Evolutionary conservation across 2,329 filamentous ascomycete genomes (phyloP).

Genomic region (Intubia oerlemansii): DNA sequence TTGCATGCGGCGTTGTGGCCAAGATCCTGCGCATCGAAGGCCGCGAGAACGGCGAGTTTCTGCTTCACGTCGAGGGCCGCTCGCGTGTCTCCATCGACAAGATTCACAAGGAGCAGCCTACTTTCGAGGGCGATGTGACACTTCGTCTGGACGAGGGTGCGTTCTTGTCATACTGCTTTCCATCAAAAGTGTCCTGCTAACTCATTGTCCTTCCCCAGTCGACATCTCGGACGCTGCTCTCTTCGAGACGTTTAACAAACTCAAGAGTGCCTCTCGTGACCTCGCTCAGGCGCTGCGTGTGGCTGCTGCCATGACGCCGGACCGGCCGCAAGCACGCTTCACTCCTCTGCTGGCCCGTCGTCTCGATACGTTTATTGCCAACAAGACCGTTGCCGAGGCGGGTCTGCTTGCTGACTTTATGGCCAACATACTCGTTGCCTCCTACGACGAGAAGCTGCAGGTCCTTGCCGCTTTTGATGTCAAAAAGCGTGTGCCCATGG

Average conservation of each 20-base stretch:
- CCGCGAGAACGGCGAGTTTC: conserved; percentile 53
- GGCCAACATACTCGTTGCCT: conserved; percentile 75
- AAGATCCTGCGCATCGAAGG: conserved; percentile 64
- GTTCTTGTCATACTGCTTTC: too few relatives aligned
- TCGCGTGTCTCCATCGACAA: conserved; percentile 56
- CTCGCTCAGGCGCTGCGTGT: conserved; percentile 68
- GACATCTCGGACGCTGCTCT: conserved; percentile 32
- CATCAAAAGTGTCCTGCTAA: too few relatives aligned
- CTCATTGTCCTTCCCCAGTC: too few relatives aligned
- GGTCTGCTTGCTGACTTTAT: conserved; percentile 87
- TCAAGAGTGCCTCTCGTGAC: conserved; percentile 73
- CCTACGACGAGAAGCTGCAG: conserved; percentile 76
- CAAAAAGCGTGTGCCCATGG: conserved; percentile 56
- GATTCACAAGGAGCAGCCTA: conserved; percentile 62
- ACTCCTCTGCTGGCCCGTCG: conserved; percentile 72
- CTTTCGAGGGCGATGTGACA: conserved; percentile 62
- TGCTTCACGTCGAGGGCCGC: conserved; percentile 69
- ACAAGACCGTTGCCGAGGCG: conserved; percentile 63
- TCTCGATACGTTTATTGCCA: conserved; percentile 69
- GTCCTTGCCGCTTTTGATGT: conserved; percentile 66
- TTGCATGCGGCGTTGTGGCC: conserved; percentile 60
- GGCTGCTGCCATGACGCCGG: conserved; percentile 60
- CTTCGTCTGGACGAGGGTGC: conserved; percentile 49
- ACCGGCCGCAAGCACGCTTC: conserved; percentile 39
- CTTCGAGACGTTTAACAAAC: conserved; percentile 50